Conservation (phyloP, 2,329 filamentous ascomycete species). For the Rugonectria rugulosa region DNA sequence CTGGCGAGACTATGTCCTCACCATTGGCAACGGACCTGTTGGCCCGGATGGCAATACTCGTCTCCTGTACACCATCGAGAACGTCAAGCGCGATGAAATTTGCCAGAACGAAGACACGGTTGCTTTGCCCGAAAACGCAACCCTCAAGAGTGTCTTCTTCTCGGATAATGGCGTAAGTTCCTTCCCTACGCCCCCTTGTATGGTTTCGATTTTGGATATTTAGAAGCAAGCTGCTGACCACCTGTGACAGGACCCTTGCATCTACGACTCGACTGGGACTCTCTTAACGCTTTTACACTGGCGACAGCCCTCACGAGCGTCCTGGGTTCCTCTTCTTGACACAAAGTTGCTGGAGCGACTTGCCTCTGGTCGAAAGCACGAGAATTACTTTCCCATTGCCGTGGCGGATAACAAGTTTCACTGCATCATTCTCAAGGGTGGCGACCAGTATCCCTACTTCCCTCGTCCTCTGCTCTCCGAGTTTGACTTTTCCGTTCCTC, state of each 20-base stretch:
- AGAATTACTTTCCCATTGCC: constrained; percentile 94
- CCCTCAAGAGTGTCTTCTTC: constrained; percentile 86
- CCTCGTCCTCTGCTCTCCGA: constrained; percentile 89
- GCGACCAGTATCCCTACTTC: constrained; percentile 92
- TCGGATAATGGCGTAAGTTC: constrained; percentile 81
- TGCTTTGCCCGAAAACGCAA: constrained; percentile 77
- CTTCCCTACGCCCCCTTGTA: neutral
- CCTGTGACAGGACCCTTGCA: constrained; percentile 78
- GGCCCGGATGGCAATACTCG: constrained; percentile 79
- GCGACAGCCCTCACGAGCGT: constrained; percentile 83
- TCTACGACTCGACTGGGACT: constrained; percentile 93
- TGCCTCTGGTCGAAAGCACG: constrained; percentile 83
- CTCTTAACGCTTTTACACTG: constrained; percentile 89
- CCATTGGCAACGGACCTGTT: constrained; percentile 90
- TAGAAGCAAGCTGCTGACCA: constrained; percentile 9
- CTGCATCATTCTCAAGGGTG: constrained; percentile 98
- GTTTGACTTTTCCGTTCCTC: constrained; percentile 89
- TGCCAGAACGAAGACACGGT: constrained; percentile 94
- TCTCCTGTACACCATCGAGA: constrained; percentile 90
- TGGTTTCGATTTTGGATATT: neutral
- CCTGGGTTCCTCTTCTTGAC: constrained; percentile 92
- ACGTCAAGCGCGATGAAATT: constrained; percentile 92
- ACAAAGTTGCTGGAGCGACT: constrained; percentile 85
- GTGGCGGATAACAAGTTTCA: constrained; percentile 93
- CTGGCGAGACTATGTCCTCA: constrained; percentile 96